Evolutionary conservation across 2,329 filamentous ascomycete genomes (phyloP), one percentile per base, ranked within the genome.

Genomic region (Phaeomoniella chlamydospora): DNA sequence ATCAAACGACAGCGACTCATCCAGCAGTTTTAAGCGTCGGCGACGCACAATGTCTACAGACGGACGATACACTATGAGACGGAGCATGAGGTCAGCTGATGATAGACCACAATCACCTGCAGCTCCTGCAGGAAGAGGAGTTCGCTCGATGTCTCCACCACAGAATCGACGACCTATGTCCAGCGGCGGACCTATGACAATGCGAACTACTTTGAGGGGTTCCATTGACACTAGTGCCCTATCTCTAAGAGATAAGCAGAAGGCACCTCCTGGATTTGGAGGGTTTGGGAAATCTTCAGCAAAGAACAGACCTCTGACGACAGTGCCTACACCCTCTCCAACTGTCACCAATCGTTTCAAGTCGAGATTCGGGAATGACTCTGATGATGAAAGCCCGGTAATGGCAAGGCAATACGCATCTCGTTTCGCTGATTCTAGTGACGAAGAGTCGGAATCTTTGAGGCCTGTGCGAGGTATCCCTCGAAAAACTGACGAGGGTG

Each of bases 21-120:
- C 60, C 31, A 93, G 82, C 57, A 93, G 84, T 52, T 94, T 94
- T 61, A 80, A 73, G 49, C 77, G 83, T 17, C 57, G 64, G 31
- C 69, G 71, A 41, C 59, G 68, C 26, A 52, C 60, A 35, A 51
- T 55, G 4, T 57, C 57, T 29, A 56, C 65, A 31, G 65, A 66
- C 0, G 61, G 62, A 3, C 49, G 57, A 15, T 70, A 74, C 36
- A 68, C 63, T 1, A 83, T 93, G 65, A 77, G 77, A 39, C 70
- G 66, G 35, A 84, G 81, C 2, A 82, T 94, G 81, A 71, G 86
- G 40, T 59, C 57, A 16, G 51, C 57, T 16, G 45, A 51, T 5
- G 53, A 56, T 34, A 45, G 50, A 29, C 44, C 54, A 33, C 51
- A 55, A 6, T 55, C 62, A 31, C 51, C 59, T 16, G 56, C 57